phyloP scores from a whole-genome alignment of 2,329 filamentous ascomycete species.

The Aureobasidium leucospermi region DNA sequence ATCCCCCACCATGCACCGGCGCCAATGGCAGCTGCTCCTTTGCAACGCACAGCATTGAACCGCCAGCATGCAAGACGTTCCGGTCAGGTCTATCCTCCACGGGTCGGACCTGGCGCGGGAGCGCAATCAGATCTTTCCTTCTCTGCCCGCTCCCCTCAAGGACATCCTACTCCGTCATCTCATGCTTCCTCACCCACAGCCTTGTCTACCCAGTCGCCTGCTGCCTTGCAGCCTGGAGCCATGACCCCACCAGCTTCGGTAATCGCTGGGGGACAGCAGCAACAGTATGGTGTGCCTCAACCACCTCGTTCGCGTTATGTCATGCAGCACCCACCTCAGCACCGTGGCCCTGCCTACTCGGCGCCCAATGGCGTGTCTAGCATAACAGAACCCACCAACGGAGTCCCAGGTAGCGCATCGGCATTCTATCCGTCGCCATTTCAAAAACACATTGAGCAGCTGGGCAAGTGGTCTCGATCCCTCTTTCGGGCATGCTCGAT shows the following conservation, averaged over 20 bases:
- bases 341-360: slow-evolving; percentile 24
- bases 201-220: slow-evolving; percentile 51
- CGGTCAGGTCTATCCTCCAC: slow-evolving; percentile 32
- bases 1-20: slow-evolving; percentile 46
- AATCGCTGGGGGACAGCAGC: slow-evolving; percentile 41
- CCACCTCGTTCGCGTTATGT: slow-evolving; percentile 39
- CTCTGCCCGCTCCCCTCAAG: slow-evolving; percentile 58
- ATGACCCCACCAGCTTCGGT: slow-evolving; percentile 54
- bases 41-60: slow-evolving; percentile 75
- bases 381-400: slow-evolving; percentile 25
- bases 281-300: slow-evolving; percentile 34
- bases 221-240: slow-evolving; percentile 52
- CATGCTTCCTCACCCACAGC: slow-evolving; percentile 63
- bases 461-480: slow-evolving; percentile 69
- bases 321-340: slow-evolving; percentile 29
- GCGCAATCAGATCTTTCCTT: slow-evolving; percentile 23
- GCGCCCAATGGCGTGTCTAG: slow-evolving; percentile 30
- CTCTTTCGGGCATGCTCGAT: slow-evolving; percentile 37
- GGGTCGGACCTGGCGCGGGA: slow-evolving; percentile 15
- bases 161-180: slow-evolving; percentile 74
- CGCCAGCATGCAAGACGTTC: slow-evolving; percentile 48
- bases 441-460: slow-evolving; percentile 89
- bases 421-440: slow-evolving; percentile 79
- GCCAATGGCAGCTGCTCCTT: slow-evolving; percentile 52
- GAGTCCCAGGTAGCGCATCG: slow-evolving; percentile 29